Base-by-base conservation (phyloP, 177 flowering plant genomes). In the Tripterygium wilfordii region DNA sequence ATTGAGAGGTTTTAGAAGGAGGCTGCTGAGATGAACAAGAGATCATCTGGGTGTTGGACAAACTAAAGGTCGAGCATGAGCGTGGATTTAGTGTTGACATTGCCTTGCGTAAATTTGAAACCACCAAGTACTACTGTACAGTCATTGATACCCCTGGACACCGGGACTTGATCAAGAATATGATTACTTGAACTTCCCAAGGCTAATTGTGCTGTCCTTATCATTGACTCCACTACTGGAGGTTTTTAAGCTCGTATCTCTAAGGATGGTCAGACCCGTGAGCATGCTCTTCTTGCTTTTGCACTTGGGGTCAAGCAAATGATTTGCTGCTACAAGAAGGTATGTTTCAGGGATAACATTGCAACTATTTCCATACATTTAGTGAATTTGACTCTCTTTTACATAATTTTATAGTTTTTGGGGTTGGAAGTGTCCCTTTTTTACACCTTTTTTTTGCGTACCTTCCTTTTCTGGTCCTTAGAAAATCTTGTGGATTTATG, bases 221-320 rank as follows among this genome's bases (percentile, higher is more conserved):
- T 80, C 28, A 83, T 83, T 61, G 90, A 83, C 54, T 82, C 89
- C 56, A 79, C 89, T 36, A 82, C 88, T 64, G 88, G 88, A 38
- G 68, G 68, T 49, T 65, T 66, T 64, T 84, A 81, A 30, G 84
- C 88, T 50, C 83, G 90, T 68, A 83, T 79, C 27, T 83, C 90
- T 19, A 80, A 83, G 85, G 91, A 83, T 57, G 87, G 91, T 10
- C 90, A 83, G 76, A 83, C 90, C 90, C n/a, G n/a, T n/a, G n/a
- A n/a, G n/a, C n/a, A n/a, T n/a, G n/a, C n/a, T n/a, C n/a, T n/a
- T n/a, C n/a, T 83, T 58, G 82, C 83, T 28, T 79, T 82, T 65
- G 78, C 88, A 27, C 82, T 76, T 30, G 89, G 89, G 50, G 85
- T 82, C 29, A 82, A 71, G 72, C 85, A 82, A 43, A 82, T 82